A percentile compares a stretch with the other conserved stretches of the same genome.
Conservation (phyloP, 768 basidiomycete genomes). For the Leucosporidium creatinivorum region DNA sequence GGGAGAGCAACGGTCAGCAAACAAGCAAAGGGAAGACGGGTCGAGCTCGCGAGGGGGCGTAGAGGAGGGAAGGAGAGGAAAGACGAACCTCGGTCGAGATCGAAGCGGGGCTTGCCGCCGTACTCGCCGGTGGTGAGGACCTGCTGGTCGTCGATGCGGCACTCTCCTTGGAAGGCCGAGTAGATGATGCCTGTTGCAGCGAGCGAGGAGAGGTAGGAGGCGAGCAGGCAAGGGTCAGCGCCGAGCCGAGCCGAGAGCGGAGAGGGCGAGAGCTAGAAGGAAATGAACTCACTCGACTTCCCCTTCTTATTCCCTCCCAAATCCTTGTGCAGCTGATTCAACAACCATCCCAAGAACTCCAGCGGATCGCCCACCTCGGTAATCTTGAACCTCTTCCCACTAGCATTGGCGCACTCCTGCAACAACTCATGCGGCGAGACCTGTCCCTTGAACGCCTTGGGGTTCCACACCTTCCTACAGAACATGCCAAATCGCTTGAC, state of each 20-base stretch:
- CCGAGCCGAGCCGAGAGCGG: no score
- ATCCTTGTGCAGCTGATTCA: conserved; percentile 88
- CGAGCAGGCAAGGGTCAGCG: conserved; percentile 27
- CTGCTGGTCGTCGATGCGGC: conserved; percentile 87
- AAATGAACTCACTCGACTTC: conserved; percentile 64
- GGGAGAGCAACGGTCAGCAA: no score
- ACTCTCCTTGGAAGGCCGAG: conserved; percentile 85
- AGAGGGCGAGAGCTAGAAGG: conserved; percentile 17
- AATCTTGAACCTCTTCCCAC: conserved; percentile 80
- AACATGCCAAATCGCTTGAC: conserved; percentile 77
- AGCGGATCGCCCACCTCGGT: conserved; percentile 93
- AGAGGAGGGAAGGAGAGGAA: neutral
- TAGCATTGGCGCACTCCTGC: conserved; percentile 88
- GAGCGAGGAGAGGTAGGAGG: neutral
- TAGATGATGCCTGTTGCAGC: conserved; percentile 69
- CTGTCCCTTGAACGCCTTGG: conserved; percentile 91
- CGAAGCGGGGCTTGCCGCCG: conserved; percentile 78
- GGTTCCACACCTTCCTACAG: conserved; percentile 94
- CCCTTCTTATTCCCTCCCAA: conserved; percentile 88
- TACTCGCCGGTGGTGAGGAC: conserved; percentile 73
- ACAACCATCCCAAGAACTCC: conserved; percentile 90
- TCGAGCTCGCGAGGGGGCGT: neutral
- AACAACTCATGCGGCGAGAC: conserved; percentile 98
- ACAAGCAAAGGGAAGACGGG: no score
- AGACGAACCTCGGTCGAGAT: conserved; percentile 77